Conservation (phyloP, 1,284 basidiomycete genomes). For the Cutaneotrichosporon mucoides region DNA sequence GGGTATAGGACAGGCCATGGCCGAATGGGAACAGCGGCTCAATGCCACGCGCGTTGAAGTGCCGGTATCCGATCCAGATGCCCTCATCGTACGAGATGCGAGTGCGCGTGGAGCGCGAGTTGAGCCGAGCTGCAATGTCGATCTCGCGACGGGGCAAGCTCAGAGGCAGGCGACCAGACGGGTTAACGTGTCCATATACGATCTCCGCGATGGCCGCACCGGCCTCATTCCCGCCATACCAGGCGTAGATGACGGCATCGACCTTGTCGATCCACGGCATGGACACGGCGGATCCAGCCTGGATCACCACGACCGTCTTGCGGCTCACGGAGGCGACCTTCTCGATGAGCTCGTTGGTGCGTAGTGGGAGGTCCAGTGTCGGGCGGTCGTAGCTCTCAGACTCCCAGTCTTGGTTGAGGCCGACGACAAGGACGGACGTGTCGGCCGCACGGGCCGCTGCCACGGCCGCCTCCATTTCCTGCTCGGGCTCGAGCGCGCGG, state of each 20-base stretch:
- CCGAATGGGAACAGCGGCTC: constrained; percentile 71
- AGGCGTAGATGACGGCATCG: constrained; percentile 64
- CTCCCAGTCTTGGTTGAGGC: constrained; percentile 56
- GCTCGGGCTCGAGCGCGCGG: constrained; percentile 57
- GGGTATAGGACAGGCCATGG: constrained; percentile 77
- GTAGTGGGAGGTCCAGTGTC: constrained; percentile 47
- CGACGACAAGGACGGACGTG: constrained; percentile 60
- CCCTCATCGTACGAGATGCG: constrained; percentile 57
- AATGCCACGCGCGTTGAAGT: constrained; percentile 63
- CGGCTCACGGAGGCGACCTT: constrained; percentile 63
- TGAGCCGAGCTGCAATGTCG: constrained; percentile 65
- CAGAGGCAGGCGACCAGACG: constrained; percentile 69
- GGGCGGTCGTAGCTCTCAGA: constrained; percentile 48
- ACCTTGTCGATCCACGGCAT: constrained; percentile 70
- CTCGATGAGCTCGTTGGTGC: constrained; percentile 60
- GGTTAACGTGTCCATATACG: constrained; percentile 69
- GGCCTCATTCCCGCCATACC: constrained; percentile 79
- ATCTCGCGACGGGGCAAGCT: constrained; percentile 70
- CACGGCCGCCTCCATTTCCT: constrained; percentile 59
- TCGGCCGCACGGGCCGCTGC: constrained; percentile 58
- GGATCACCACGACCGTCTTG: constrained; percentile 70
- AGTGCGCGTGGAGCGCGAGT: constrained; percentile 59
- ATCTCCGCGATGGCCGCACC: constrained; percentile 76
- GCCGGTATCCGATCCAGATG: constrained; percentile 62
- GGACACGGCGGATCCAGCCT: constrained; percentile 65